A percentile compares a stretch with the other conserved stretches of the same genome.
Conservation (phyloP, 169 alveolate genomes). For the Eimeria sp. region DNA sequence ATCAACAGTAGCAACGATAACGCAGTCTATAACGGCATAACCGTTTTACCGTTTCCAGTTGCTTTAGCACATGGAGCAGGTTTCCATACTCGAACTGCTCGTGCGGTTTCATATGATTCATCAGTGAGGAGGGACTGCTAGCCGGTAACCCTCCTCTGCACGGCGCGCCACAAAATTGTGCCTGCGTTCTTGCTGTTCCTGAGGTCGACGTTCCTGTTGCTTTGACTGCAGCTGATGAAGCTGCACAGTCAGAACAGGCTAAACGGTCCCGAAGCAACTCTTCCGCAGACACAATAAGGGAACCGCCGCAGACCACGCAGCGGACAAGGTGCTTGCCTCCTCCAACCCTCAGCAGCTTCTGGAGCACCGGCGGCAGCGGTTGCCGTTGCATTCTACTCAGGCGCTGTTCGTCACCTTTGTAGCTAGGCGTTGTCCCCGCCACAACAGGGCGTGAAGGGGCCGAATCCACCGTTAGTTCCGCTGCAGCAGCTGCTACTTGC, state of each 20-base stretch:
- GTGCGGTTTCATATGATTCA: background rate
- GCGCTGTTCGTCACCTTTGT: background rate
- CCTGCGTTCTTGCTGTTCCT: background rate
- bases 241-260: slow-evolving; percentile 38
- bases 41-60: slow-evolving; percentile 17
- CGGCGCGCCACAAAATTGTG: background rate
- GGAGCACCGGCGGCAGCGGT: slow-evolving; percentile 42
- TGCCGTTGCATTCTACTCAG: background rate
- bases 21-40: background rate
- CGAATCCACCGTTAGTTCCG: background rate
- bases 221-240: background rate
- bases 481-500: slow-evolving; percentile 33
- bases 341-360: background rate
- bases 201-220: background rate
- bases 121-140: background rate
- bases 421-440: background rate
- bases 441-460: background rate
- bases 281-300: slow-evolving; percentile 15
- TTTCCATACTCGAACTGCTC: background rate
- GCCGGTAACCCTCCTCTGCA: background rate
- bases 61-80: slow-evolving; percentile 43
- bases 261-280: slow-evolving; percentile 13
- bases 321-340: slow-evolving; percentile 41
- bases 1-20: background rate
- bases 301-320: slow-evolving; percentile 36